Conservation (phyloP, 2,329 filamentous ascomycete species). For the Pseudogymnoascus sp. region DNA sequence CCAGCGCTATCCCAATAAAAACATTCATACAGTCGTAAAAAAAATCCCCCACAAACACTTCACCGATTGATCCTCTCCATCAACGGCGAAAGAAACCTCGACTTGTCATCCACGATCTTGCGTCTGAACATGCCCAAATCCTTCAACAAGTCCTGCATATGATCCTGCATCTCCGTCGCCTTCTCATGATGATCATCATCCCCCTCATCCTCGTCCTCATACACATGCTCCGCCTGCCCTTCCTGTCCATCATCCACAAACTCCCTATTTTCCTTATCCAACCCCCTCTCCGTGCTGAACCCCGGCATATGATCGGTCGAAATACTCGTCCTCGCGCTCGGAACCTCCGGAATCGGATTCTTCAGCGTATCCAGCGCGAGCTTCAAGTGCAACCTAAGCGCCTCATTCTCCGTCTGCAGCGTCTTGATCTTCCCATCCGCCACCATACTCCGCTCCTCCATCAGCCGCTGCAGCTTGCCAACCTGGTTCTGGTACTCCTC, state of each 20-base stretch:
- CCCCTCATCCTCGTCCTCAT: slow-evolving; percentile 53
- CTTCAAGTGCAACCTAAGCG: slow-evolving; percentile 76
- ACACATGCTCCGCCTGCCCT: slow-evolving; percentile 34
- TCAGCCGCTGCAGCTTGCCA: slow-evolving; percentile 80
- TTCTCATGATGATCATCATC: slow-evolving; percentile 42
- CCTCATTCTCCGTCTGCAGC: slow-evolving; percentile 83
- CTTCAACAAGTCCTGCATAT: slow-evolving; percentile 74
- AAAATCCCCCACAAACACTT: not conserved
- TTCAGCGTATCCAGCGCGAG: slow-evolving; percentile 78
- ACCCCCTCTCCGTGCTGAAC: slow-evolving; percentile 15
- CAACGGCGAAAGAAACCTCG: slow-evolving; percentile 49
- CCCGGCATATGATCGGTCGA: slow-evolving; percentile 23
- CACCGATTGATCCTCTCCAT: slow-evolving; percentile 32
- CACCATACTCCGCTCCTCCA: slow-evolving; percentile 88
- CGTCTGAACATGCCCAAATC: slow-evolving; percentile 73
- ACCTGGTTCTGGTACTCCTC: slow-evolving; percentile 95
- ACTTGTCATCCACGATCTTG: slow-evolving; percentile 78
- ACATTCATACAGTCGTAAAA: slow-evolving; percentile 3
- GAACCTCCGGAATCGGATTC: slow-evolving; percentile 72
- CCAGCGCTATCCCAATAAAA: slow-evolving; percentile 3
- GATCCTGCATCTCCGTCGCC: slow-evolving; percentile 64
- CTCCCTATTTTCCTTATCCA: slow-evolving; percentile 27
- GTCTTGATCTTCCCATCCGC: slow-evolving; percentile 90
- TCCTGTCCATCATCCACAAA: slow-evolving; percentile 17
- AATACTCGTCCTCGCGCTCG: slow-evolving; percentile 27